Percentiles rank a stretch among this genome's conserved stretches.
Conservation (phyloP, 164 flowering plant genomes). For the Sedum album region DNA sequence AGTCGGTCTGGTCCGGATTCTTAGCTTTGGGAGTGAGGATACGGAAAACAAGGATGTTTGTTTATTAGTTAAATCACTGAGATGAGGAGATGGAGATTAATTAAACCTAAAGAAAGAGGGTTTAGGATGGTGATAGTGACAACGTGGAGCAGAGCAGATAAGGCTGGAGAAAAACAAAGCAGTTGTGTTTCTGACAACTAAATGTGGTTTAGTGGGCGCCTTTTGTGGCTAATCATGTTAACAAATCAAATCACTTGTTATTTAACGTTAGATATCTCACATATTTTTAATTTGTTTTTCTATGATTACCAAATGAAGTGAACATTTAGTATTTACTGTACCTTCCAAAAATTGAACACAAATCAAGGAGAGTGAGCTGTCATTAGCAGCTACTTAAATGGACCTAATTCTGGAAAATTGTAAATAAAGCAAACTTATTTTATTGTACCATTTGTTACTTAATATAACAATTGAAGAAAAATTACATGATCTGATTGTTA, state of each 20-base stretch:
- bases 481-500: too few species aligned
- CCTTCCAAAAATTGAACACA: too few species aligned
- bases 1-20: background rate
- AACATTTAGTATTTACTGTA: too few species aligned
- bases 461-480: too few species aligned
- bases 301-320: too few species aligned
- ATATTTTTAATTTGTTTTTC: background rate
- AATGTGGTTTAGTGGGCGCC: conserved; percentile 1
- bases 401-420: too few species aligned
- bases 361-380: too few species aligned
- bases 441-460: too few species aligned
- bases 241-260: background rate
- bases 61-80: background rate
- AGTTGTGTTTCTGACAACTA: background rate
- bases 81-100: background rate
- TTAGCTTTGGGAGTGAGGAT: background rate
- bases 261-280: too few species aligned
- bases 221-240: background rate
- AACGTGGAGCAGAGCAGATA: conserved; percentile 1
- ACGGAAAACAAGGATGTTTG: background rate
- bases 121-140: background rate
- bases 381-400: too few species aligned
- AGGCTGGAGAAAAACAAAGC: background rate
- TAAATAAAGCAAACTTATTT: too few species aligned
- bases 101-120: background rate